Percentiles rank a stretch among this genome's conserved stretches.
These are phyloP conservation scores for Lactarius tabidus DNA, from an alignment of 768 basidiomycete species.

Conservation along the genomic window DNA sequence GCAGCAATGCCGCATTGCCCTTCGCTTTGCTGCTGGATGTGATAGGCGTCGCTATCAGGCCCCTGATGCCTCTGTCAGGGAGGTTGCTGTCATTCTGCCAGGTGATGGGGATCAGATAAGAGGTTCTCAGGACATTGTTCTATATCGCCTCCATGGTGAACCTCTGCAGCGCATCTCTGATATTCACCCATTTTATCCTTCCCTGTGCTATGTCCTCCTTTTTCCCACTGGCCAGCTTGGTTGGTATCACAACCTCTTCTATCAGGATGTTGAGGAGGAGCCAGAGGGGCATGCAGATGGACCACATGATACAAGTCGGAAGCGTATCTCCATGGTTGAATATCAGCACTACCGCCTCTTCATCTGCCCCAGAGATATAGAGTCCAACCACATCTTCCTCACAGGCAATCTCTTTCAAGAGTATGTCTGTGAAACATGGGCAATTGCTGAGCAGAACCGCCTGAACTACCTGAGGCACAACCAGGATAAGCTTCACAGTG, in stretches of 20 bases:
- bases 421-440: background rate
- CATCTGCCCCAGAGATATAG: background rate
- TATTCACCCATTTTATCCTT: background rate
- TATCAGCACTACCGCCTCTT: background rate
- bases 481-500: background rate
- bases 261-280: background rate
- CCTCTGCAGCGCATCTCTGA: background rate
- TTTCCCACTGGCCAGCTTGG: conserved; percentile 13
- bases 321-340: background rate
- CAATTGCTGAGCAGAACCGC: background rate
- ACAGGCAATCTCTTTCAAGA: conserved; percentile 1
- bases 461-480: background rate
- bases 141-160: background rate
- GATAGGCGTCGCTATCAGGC: background rate
- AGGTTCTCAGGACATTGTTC: background rate
- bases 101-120: background rate
- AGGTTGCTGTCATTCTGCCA: background rate
- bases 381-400: background rate
- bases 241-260: background rate
- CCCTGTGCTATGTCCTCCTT: conserved; percentile 2
- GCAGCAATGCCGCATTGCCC: conserved; percentile 27
- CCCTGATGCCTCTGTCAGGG: background rate
- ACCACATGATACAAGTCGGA: background rate
- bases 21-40: background rate
- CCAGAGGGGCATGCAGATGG: too few relatives aligned